phyloP scores from a whole-genome alignment of 441 rosid genomes.

The Flueggea neowawraea region DNA sequence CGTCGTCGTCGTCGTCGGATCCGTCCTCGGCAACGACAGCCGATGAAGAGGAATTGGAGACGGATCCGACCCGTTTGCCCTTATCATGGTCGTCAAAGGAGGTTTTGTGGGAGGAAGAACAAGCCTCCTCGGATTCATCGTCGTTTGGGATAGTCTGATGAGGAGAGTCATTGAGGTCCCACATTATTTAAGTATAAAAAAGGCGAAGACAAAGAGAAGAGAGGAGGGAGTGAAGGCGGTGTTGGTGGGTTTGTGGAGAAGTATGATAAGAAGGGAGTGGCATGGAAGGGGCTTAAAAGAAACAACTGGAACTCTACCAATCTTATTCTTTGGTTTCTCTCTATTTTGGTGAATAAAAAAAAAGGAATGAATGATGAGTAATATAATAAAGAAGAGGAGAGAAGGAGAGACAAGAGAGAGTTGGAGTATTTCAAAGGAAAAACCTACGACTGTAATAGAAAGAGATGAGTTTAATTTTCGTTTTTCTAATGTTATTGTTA shows the following conservation, averaged over 20 bases:
- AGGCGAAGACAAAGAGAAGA: neutral
- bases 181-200: slow-evolving; percentile 40
- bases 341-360: too few relatives aligned
- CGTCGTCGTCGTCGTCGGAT: slow-evolving; percentile 59
- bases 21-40: slow-evolving; percentile 73
- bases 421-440: slow-evolving; percentile 17
- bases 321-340: too few relatives aligned
- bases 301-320: too few relatives aligned
- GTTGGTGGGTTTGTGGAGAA: neutral
- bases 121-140: slow-evolving; percentile 69
- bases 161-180: slow-evolving; percentile 93
- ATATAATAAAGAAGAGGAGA: neutral
- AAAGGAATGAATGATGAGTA: neutral
- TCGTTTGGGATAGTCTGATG: slow-evolving; percentile 31
- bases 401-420: neutral
- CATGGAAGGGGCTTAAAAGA: too few relatives aligned
- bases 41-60: slow-evolving; percentile 89
- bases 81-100: slow-evolving; percentile 44
- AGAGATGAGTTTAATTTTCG: slow-evolving; percentile 26
- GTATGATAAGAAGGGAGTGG: too few relatives aligned
- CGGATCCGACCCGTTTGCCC: slow-evolving; percentile 84
- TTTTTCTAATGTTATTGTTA: neutral
- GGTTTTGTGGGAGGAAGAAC: slow-evolving; percentile 58
- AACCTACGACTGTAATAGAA: slow-evolving; percentile 22
- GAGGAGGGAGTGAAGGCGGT: neutral